Base-by-base conservation (phyloP, 257 asterid species). In the Verbena officinalis region DNA sequence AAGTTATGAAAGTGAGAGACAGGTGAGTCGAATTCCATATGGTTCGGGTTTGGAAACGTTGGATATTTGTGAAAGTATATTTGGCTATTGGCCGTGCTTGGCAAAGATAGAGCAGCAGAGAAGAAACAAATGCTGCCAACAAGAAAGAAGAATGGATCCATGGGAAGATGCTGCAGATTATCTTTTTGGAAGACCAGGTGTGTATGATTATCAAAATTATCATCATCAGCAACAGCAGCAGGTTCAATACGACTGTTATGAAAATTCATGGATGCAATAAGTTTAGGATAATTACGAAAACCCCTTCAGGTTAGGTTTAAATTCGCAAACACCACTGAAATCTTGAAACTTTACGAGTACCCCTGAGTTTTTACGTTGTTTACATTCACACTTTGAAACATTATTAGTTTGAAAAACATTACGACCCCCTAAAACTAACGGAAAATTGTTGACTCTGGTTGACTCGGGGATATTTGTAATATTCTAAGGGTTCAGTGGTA, bases 61-160 rank as follows among this genome's bases (percentile, higher is more conserved):
- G 71, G 97, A 89, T 55, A 17, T 92, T 7, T 89, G 98, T 77
- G 98, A 87, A 0, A 68, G 80, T 49, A 16, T 92, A 49, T 89
- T 92, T 68, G 98, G 98, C 59, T 73, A 92, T 42, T 92, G 98
- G 96, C 98, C 97, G 0, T 89, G 98, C 65, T 27, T 87, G 31
- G 88, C 74, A 14, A 84, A 82, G 77, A 72, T 44, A 16, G 72
- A 71, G 31, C 70, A 72, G 24, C 64, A 56, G 73, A 56, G 62
- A 50, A 77, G 68, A 49, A 52, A 59, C 39, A 10, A 8, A 11
- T 71, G 68, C 31, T 54, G 49, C 9, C 57, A 31, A 66, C 79
- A 69, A 33, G 83, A 74, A 55, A 56, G 61, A n/a, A 56, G 56
- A 19, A 51, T 44, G 31, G 85, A 84, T 40, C 89, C 86, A 8